phyloP scores from a whole-genome alignment of 768 basidiomycete species.

The Pisolithus orientalis region DNA sequence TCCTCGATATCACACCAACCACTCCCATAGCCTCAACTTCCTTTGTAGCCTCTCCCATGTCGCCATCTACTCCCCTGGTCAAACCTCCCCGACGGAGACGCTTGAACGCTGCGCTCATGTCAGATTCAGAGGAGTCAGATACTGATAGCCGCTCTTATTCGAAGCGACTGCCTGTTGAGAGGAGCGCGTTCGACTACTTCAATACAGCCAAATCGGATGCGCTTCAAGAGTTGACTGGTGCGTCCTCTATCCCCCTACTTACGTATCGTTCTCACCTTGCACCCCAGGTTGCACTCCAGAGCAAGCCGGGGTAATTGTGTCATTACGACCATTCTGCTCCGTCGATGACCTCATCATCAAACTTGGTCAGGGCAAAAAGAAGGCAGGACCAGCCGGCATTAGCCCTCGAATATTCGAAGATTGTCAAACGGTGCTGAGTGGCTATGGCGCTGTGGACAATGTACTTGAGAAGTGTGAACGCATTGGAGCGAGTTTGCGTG shows the following conservation, averaged over 20 bases:
- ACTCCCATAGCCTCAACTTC: conserved; percentile 35
- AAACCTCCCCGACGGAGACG: conserved; percentile 43
- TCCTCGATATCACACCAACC: conserved; percentile 41
- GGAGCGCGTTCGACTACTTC: conserved; percentile 59
- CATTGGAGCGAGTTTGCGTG: conserved; percentile 69
- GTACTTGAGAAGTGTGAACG: conserved; percentile 85
- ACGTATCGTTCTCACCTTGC: conserved; percentile 4
- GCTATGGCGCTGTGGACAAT: conserved; percentile 83
- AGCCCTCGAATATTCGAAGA: conserved; percentile 90
- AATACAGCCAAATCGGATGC: conserved; percentile 57
- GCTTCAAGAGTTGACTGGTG: conserved; percentile 72
- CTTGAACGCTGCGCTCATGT: conserved; percentile 54
- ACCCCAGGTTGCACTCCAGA: conserved; percentile 65
- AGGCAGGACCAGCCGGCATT: conserved; percentile 73
- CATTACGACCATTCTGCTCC: conserved; percentile 72
- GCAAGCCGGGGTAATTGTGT: conserved; percentile 76
- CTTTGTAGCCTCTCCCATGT: conserved; percentile 8
- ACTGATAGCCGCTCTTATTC: conserved; percentile 35
- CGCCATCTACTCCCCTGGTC: conserved; percentile 24
- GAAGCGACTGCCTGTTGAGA: conserved; percentile 33
- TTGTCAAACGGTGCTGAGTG: conserved; percentile 75
- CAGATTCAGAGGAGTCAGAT: conserved; percentile 51
- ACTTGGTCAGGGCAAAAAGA: conserved; percentile 84
- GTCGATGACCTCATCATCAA: conserved; percentile 70
- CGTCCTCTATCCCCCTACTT: conserved; percentile 12